Conservation (phyloP, 1,284 basidiomycete species). For the Rhizoctonia solani region DNA sequence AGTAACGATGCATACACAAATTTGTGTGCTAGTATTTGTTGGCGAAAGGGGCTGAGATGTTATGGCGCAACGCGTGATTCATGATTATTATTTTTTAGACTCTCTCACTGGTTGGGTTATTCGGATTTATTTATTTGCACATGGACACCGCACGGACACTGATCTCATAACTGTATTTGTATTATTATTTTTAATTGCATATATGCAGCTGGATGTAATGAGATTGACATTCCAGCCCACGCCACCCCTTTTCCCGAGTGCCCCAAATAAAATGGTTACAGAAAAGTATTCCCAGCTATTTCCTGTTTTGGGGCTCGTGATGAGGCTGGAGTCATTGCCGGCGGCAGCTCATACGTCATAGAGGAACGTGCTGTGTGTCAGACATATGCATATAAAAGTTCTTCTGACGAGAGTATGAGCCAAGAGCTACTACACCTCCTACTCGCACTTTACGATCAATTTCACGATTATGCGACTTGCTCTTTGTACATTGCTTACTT, state of each 20-base stretch:
- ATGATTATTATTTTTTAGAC: too few species aligned
- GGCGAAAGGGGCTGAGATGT: constrained; percentile 29
- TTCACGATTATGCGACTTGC: constrained; percentile 5
- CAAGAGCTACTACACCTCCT: background rate
- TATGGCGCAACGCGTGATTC: constrained; percentile 28
- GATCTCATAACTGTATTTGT: too few species aligned
- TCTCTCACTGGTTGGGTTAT: background rate
- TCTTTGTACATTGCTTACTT: background rate
- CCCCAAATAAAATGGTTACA: too few species aligned
- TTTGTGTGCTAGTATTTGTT: constrained; percentile 18
- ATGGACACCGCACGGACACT: too few species aligned
- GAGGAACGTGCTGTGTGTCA: background rate
- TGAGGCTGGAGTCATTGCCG: background rate
- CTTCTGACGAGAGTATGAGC: too few species aligned
- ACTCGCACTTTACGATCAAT: background rate
- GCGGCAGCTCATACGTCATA: constrained; percentile 2
- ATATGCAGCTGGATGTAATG: too few species aligned
- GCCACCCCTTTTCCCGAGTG: too few species aligned
- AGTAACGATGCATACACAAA: constrained; percentile 29
- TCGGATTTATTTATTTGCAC: too few species aligned
- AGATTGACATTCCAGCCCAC: too few species aligned
- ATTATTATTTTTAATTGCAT: too few species aligned
- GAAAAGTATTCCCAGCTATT: too few species aligned
- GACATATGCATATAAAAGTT: background rate
- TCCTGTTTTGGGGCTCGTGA: background rate